Base-by-base conservation (phyloP, 2,329 filamentous ascomycete genomes). In the Cryphonectria radicalis region DNA sequence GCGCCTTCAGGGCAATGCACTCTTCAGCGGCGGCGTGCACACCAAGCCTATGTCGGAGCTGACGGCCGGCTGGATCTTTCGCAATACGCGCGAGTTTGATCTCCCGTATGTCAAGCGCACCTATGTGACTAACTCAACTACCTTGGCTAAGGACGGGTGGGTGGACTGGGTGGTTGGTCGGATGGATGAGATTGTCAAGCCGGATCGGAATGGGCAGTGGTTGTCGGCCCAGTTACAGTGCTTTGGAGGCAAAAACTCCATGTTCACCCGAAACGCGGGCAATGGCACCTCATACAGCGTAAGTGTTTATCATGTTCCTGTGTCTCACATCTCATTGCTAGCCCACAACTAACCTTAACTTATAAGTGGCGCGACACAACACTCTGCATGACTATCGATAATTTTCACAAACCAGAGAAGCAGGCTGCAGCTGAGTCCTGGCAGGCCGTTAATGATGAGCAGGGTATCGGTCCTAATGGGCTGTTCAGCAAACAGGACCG, bases 101-200 rank as follows among this genome's bases (percentile, higher is more conserved):
- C 80, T 83, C 32, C 85, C 85, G 0, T 86, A 86, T 69, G 79
- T 82, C 64, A 86, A 86, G 78, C 80, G 83, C 10, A 84, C 83
- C 2, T 84, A 84, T 69, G 66, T 78, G 28, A 86, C 84, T 28
- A 80, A 78, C 13, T 84, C 83, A 17, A 82, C 76, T 28, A 82
- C 80, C 1, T 80, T 86, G 11, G 75, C 68, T 0, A 77, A 77
- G 50, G 80, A 83, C 64, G 77, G 77, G 4, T 86, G 83, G 84
- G 78, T 81, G 10, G 74, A 80, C 11, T 81, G 79, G 77, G 78
- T 82, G 0, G 76, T 78, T 2, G 74, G 75, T 1, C 78, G 81
- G 37, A 80, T 84, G 73, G 78, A 84, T 67, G 75, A 77, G 17
- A 77, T 84, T 67, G 76, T 84, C 3, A 69, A 74, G 17, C 78